Base-by-base conservation (phyloP, 805 yeast species). In the Isabelozyma rhagii region DNA sequence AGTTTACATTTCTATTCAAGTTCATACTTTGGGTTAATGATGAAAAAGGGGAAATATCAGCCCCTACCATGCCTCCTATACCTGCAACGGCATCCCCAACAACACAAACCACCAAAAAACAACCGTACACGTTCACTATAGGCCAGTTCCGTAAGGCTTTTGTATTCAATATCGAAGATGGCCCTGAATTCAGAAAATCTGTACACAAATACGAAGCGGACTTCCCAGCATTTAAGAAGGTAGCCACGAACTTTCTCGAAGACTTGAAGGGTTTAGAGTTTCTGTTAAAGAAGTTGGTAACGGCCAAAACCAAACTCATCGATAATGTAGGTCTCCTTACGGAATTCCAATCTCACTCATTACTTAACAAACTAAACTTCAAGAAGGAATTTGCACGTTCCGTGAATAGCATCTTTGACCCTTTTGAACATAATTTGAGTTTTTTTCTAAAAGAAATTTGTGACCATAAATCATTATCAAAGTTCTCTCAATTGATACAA, bases 121-220 rank as follows among this genome's bases (percentile, higher is more conserved):
- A 6, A 18, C 27, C 5, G 27, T 17, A 36, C 17, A 38, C 43
- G 31, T 50, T 17, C 51, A 28, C 34, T 34, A 11, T 54, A 6
- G 28, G 48, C 3, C 66, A 67, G 29, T 64, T 61, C 47, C 60
- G 67, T 43, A 60, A 54, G 38, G 71, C 62, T 4, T 73, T 71
- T 49, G 61, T 54, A 34, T 72, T 72, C 49, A 63, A 59, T 38
- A 58, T 71, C 14, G 74, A 72, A 43, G 79, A 74, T 53, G 79
- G 79, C 0, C 79, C 79, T 5, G 75, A 72, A 45, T 73, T 74
- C 47, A 54, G 79, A 27, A 65, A 57, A 17, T 51, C 65, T 4
- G 59, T 74, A 40, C 54, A 53, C 7, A 56, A 53, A n/a, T 68
- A 69, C 50, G 78, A 74, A 51, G 50, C 57, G 11, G 52, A 55